These are phyloP conservation scores for Pochonia chlamydosporia DNA, from an alignment of 2,329 filamentous ascomycete genomes.

Conservation along the genomic window DNA sequence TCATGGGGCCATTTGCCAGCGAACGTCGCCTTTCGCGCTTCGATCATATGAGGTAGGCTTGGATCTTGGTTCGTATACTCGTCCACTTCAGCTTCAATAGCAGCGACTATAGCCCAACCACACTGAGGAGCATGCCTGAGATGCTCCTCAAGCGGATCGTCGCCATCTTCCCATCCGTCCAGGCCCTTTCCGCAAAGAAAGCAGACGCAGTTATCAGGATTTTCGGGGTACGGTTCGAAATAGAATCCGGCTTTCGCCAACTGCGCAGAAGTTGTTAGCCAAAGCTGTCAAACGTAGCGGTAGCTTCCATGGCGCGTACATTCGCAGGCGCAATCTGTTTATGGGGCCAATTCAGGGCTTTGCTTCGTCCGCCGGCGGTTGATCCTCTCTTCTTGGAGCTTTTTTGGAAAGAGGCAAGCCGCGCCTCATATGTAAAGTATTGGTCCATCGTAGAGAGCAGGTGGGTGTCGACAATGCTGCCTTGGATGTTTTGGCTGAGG, in stretches of 20 bases:
- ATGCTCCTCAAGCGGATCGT: conserved; percentile 81
- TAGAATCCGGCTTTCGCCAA: conserved; percentile 89
- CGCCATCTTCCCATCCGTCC: conserved; percentile 86
- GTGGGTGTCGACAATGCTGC: conserved; percentile 11
- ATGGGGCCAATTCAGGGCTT: conserved; percentile 73
- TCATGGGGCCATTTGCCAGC: conserved; percentile 85
- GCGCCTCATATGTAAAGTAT: conserved; percentile 64
- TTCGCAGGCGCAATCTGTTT: conserved; percentile 26
- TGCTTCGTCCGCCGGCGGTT: conserved; percentile 47
- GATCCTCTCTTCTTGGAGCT: conserved; percentile 66
- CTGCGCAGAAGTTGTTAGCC: conserved; percentile 38
- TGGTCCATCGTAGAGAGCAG: conserved; percentile 19
- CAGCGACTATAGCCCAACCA: conserved; percentile 74
- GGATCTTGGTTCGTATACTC: conserved; percentile 70
- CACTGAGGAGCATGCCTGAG: conserved; percentile 76
- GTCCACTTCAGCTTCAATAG: conserved; percentile 54
- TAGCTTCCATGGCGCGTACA: conserved; percentile 14
- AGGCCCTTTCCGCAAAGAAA: conserved; percentile 80
- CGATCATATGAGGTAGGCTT: conserved; percentile 60
- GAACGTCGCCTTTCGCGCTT: conserved; percentile 80
- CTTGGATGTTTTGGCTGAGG: no score
- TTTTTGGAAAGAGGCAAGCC: conserved; percentile 73
- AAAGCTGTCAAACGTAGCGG: neutral
- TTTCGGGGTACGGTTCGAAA: conserved; percentile 69
- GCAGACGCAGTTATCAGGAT: conserved; percentile 83